Conservation (phyloP, 257 asterid species). For the Nicotiana attenuata region DNA sequence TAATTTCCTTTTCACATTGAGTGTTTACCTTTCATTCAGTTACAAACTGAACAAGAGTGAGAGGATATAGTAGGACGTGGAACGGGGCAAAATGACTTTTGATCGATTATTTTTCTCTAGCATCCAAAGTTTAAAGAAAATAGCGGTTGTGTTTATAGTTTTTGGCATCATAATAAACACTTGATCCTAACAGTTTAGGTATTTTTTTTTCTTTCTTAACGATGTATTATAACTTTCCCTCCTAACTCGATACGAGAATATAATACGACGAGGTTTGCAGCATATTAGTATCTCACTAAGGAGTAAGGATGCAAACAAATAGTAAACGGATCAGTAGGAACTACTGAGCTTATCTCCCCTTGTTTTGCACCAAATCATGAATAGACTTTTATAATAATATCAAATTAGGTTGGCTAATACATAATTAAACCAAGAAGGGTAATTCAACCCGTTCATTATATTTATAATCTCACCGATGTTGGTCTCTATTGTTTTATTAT, state of each 20-base stretch:
- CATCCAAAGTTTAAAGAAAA: not conserved
- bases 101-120: too few relatives aligned
- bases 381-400: not conserved
- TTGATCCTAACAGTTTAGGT: too few relatives aligned
- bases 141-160: too few relatives aligned
- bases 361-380: constrained; percentile 3
- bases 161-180: too few relatives aligned
- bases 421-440: not conserved
- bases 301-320: not conserved
- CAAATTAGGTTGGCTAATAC: not conserved
- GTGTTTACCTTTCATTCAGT: not conserved
- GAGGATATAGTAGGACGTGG: too few relatives aligned
- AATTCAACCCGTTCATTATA: not conserved
- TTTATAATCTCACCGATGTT: not conserved
- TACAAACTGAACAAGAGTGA: too few relatives aligned
- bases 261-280: not conserved
- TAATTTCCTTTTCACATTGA: not conserved
- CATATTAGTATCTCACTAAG: not conserved
- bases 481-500: not conserved
- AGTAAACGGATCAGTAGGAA: constrained; percentile 1
- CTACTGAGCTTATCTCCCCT: not conserved
- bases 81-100: too few relatives aligned
- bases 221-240: not conserved
- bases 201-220: too few relatives aligned
- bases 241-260: not conserved